Evolutionary conservation across 106 monocot species (phyloP).

Genomic region (Dendrobium nobile): DNA sequence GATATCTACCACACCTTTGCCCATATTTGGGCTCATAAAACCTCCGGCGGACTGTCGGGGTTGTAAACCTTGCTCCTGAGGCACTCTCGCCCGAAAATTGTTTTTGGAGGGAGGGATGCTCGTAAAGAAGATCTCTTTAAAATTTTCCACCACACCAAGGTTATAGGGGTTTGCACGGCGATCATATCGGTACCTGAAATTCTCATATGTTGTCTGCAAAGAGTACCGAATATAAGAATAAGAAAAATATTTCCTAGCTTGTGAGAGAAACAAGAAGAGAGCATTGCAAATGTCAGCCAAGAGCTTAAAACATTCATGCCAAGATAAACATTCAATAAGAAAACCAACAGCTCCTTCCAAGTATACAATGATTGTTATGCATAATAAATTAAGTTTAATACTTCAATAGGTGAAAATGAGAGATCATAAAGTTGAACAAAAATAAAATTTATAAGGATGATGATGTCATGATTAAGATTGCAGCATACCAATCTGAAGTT

Average conservation of each 20-base stretch:
- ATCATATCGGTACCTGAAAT: slow-evolving; percentile 91
- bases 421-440: no score
- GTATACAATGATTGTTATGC: no score
- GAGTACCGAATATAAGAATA: background rate
- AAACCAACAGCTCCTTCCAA: no score
- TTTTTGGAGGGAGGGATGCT: slow-evolving; percentile 64
- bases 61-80: slow-evolving; percentile 18
- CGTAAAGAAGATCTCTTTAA: slow-evolving; percentile 77
- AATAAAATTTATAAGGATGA: no score
- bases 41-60: slow-evolving; percentile 15
- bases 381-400: no score
- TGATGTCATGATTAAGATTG: no score
- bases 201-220: slow-evolving; percentile 90
- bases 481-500: no score
- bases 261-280: background rate
- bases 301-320: background rate
- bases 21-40: slow-evolving; percentile 86
- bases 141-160: slow-evolving; percentile 49
- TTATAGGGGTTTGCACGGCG: slow-evolving; percentile 79
- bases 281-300: background rate
- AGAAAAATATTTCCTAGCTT: background rate
- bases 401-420: no score
- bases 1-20: slow-evolving; percentile 47
- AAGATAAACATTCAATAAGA: no score
- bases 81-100: slow-evolving; percentile 55